A percentile compares a stretch with the other conserved stretches of the same genome.
Conservation (phyloP, 1,284 basidiomycete species). For the Cryptococcus sp. region DNA sequence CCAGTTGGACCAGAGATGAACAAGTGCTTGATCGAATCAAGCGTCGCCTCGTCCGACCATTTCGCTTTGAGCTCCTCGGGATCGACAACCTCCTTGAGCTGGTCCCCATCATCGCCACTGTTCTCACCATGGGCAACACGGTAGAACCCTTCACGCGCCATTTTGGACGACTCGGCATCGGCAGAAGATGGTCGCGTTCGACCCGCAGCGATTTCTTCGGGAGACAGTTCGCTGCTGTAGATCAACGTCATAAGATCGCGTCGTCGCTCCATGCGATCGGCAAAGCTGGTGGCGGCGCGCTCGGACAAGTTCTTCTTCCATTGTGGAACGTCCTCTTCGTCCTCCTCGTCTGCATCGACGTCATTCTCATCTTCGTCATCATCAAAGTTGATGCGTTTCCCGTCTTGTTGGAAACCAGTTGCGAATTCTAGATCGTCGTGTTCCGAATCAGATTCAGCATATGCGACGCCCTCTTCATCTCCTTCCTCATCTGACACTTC, state of each 20-base stretch:
- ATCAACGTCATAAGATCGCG: conserved; percentile 85
- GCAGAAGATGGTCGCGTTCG: conserved; percentile 45
- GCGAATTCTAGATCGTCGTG: conserved; percentile 50
- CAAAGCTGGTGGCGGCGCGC: conserved; percentile 62
- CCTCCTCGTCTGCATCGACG: conserved; percentile 51
- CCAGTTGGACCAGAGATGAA: conserved; percentile 80
- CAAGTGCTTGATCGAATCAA: conserved; percentile 81
- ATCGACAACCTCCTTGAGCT: conserved; percentile 64
- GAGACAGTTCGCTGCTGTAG: conserved; percentile 70
- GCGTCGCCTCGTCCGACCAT: conserved; percentile 81
- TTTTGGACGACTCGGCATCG: conserved; percentile 44
- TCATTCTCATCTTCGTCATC: conserved; percentile 53
- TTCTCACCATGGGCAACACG: conserved; percentile 56
- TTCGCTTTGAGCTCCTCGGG: conserved; percentile 60
- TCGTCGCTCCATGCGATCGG: conserved; percentile 55
- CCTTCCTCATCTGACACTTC: conserved; percentile 50
- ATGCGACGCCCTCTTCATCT: conserved; percentile 58
- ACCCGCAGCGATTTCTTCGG: conserved; percentile 68
- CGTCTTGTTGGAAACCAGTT: conserved; percentile 53
- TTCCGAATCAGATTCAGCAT: conserved; percentile 74
- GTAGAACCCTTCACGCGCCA: conserved; percentile 70
- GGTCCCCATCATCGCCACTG: conserved; percentile 64
- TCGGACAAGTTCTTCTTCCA: conserved; percentile 77
- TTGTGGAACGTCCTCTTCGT: conserved; percentile 59
- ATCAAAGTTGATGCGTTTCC: conserved; percentile 50